phyloP scores from a whole-genome alignment of 2,329 filamentous ascomycete genomes.

The Aspergillus fumigatus region DNA sequence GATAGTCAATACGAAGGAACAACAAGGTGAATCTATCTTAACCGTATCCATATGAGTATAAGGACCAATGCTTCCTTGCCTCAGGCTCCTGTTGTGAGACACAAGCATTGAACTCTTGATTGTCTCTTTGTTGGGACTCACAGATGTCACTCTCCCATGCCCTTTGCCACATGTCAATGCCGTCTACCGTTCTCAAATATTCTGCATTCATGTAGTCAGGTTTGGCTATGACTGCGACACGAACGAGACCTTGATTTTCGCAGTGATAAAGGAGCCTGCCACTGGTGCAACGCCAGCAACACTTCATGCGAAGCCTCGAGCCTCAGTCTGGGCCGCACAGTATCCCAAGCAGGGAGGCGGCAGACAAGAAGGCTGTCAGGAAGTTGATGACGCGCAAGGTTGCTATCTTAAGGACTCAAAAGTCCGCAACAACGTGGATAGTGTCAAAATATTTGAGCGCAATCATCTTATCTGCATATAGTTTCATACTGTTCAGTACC shows the following conservation, averaged over 20 bases:
- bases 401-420: conserved; percentile 1
- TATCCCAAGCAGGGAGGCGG: neutral
- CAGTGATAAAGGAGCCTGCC: conserved; percentile 14
- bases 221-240: conserved; percentile 13
- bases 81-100: too few relatives aligned
- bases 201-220: conserved; percentile 12
- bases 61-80: too few relatives aligned
- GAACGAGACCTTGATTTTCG: conserved; percentile 5
- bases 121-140: neutral
- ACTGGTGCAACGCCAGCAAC: conserved; percentile 6
- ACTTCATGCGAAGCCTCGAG: neutral
- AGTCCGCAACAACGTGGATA: conserved; percentile 1
- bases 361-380: conserved; percentile 2
- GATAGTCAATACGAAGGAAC: neutral
- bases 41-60: too few relatives aligned
- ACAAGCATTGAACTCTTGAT: neutral
- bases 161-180: conserved; percentile 17
- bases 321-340: neutral
- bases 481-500: neutral
- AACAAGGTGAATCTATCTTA: neutral
- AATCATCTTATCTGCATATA: conserved; percentile 11
- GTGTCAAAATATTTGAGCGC: conserved; percentile 13
- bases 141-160: conserved; percentile 3
- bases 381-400: conserved; percentile 1
- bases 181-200: conserved; percentile 8